A percentile compares a stretch with the other conserved stretches of the same genome.
Conservation (phyloP, 148 eudicot genomes). For the Spergularia bocconei region DNA sequence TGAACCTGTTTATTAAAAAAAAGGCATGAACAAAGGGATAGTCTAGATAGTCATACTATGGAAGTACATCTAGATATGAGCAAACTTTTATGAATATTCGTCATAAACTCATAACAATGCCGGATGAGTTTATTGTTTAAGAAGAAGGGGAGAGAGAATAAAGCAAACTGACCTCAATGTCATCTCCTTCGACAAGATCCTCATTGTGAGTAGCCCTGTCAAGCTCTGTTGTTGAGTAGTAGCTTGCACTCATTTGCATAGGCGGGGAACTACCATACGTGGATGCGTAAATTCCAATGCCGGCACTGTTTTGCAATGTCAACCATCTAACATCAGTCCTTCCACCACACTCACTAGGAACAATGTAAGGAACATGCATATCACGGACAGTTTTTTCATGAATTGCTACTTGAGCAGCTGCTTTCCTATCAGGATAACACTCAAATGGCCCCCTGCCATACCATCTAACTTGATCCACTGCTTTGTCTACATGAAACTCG, state of each 20-base stretch:
- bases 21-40: background rate
- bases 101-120: background rate
- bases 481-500: slow-evolving; percentile 74
- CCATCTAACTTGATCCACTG: slow-evolving; percentile 71
- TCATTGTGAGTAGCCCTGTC: slow-evolving; percentile 79
- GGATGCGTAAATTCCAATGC: slow-evolving; percentile 72
- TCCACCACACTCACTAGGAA: slow-evolving; percentile 89
- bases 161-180: slow-evolving; percentile 58
- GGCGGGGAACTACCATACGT: slow-evolving; percentile 66
- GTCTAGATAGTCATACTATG: no score
- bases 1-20: slow-evolving; percentile 57
- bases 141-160: background rate
- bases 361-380: slow-evolving; percentile 94
- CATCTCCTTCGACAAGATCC: slow-evolving; percentile 68
- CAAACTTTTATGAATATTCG: background rate
- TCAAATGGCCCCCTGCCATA: slow-evolving; percentile 93
- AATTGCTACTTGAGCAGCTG: slow-evolving; percentile 74
- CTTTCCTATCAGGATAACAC: slow-evolving; percentile 92
- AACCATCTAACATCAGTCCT: slow-evolving; percentile 97
- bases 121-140: background rate
- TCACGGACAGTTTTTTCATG: slow-evolving; percentile 64
- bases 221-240: slow-evolving; percentile 72
- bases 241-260: slow-evolving; percentile 95
- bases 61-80: background rate
- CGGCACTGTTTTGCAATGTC: slow-evolving; percentile 58